phyloP scores from a whole-genome alignment of 2,329 filamentous ascomycete genomes.

The Xylaria sp. region DNA sequence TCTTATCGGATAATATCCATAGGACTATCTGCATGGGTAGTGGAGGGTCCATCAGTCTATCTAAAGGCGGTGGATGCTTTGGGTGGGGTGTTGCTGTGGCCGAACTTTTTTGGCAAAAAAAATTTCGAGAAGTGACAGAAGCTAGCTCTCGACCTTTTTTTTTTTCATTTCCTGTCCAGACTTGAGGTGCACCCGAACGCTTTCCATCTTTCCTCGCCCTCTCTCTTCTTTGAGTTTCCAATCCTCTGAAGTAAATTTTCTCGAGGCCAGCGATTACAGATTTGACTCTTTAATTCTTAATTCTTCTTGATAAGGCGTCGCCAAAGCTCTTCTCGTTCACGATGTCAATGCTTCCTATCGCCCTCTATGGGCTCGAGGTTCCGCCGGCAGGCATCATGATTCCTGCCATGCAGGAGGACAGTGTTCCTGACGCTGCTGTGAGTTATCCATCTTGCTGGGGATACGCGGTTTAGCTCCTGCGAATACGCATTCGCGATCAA shows the following conservation, averaged over 20 bases:
- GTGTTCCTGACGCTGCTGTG: slow-evolving; percentile 76
- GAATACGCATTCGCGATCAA: neutral
- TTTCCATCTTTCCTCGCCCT: slow-evolving; percentile 15
- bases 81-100: slow-evolving; percentile 32
- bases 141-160: slow-evolving; percentile 18
- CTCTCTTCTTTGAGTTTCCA: slow-evolving; percentile 1
- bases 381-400: slow-evolving; percentile 82
- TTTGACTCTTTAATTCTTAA: slow-evolving; percentile 1
- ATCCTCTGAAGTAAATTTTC: neutral
- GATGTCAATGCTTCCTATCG: slow-evolving; percentile 68
- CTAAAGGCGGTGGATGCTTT: slow-evolving; percentile 24
- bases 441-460: slow-evolving; percentile 39
- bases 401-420: slow-evolving; percentile 68
- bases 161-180: slow-evolving; percentile 14
- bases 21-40: slow-evolving; percentile 18
- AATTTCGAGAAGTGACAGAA: slow-evolving; percentile 18
- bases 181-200: slow-evolving; percentile 20
- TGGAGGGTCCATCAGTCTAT: too few relatives aligned
- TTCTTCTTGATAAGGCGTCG: slow-evolving; percentile 11
- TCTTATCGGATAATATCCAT: neutral
- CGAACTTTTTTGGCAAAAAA: slow-evolving; percentile 26
- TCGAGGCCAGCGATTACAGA: neutral
- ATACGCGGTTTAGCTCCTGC: neutral
- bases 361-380: slow-evolving; percentile 90
- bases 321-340: slow-evolving; percentile 20